Percentiles rank a stretch among this genome's conserved stretches.
These are phyloP conservation scores for Apiospora rasikravindrae DNA, from an alignment of 2,329 filamentous ascomycete genomes.

Conservation along the genomic window DNA sequence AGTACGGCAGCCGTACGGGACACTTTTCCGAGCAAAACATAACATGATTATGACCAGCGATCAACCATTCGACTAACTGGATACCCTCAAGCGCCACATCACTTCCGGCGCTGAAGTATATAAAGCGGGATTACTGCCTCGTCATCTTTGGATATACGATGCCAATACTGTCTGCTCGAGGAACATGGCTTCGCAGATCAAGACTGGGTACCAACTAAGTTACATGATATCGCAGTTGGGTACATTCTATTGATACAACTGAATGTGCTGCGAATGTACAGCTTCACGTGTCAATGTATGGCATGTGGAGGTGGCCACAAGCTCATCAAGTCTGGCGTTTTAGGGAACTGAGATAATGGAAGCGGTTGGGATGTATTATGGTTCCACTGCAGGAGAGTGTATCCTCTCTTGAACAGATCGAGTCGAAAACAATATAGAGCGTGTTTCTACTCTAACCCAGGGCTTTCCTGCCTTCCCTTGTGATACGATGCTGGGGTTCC, in stretches of 20 bases:
- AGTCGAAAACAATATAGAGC: neutral
- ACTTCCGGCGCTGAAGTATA: neutral
- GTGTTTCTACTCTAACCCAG: neutral
- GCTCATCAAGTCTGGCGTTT: neutral
- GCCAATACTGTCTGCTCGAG: neutral
- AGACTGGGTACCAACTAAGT: neutral
- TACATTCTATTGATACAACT: neutral
- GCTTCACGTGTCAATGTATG: neutral
- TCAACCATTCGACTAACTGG: constrained; percentile 6
- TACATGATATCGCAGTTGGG: neutral
- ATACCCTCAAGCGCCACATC: neutral
- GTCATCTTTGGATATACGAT: neutral
- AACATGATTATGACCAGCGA: constrained; percentile 7
- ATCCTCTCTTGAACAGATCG: neutral
- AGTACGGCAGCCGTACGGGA: neutral
- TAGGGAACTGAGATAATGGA: neutral
- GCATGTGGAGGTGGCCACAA: neutral
- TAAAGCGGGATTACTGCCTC: neutral
- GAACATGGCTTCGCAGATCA: neutral
- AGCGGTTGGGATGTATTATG: neutral
- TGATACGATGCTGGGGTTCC: neutral
- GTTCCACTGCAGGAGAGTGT: neutral
- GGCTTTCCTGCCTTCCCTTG: neutral
- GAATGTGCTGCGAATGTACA: neutral
- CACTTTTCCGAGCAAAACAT: neutral